Conservation (phyloP, 116 monocot species). For the Trichopus zeylanicus region DNA sequence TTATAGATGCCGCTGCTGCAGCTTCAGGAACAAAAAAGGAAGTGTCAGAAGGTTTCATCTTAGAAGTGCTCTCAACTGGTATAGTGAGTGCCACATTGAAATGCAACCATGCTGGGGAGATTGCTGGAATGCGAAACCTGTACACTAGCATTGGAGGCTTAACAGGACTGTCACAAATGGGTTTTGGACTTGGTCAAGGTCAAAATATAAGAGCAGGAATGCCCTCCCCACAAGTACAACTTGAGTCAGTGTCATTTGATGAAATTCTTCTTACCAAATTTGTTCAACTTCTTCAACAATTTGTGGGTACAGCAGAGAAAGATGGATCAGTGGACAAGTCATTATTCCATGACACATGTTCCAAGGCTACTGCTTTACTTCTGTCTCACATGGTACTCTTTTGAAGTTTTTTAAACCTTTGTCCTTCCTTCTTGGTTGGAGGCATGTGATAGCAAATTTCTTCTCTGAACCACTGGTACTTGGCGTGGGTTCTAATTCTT, state of each 20-base stretch:
- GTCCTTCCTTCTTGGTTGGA: not conserved
- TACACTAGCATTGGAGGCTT: conserved; percentile 81
- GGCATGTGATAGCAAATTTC: not conserved
- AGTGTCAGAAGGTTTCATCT: conserved; percentile 56
- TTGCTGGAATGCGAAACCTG: conserved; percentile 94
- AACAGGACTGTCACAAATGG: conserved; percentile 29
- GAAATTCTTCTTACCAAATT: conserved; percentile 78
- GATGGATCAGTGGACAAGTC: conserved; percentile 64
- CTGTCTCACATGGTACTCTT: conserved; percentile 81
- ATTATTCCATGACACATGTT: conserved; percentile 86
- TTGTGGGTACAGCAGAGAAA: conserved; percentile 79
- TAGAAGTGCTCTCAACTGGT: conserved; percentile 88
- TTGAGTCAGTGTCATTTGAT: conserved; percentile 51
- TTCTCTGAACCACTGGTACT: too few relatives aligned
- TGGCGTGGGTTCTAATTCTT: not conserved
- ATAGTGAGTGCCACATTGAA: conserved; percentile 84
- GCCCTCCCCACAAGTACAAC: conserved; percentile 23
- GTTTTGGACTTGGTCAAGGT: conserved; percentile 31
- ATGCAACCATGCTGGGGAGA: conserved; percentile 87
- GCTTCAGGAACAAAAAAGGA: conserved; percentile 87
- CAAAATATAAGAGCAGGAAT: conserved; percentile 8
- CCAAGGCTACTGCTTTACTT: conserved; percentile 91
- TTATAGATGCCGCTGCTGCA: conserved; percentile 81
- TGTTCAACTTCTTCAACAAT: conserved; percentile 83
- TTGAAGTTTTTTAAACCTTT: not conserved